Conservation (phyloP, 305 asterid species). For the Solanum hybrid region DNA sequence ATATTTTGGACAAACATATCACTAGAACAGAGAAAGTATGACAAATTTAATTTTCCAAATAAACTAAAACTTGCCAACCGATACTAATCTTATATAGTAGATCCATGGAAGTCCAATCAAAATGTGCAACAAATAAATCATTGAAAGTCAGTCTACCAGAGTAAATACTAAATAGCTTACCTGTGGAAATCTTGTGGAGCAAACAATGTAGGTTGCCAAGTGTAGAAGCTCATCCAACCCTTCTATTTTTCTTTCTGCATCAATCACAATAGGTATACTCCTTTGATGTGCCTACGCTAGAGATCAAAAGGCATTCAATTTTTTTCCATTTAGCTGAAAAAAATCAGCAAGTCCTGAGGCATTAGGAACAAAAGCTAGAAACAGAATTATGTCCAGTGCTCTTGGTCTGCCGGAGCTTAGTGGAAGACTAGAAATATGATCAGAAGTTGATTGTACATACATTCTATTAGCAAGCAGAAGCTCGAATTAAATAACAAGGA, state of each 20-base stretch:
- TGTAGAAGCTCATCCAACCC: slow-evolving; percentile 72
- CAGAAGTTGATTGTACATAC: background rate
- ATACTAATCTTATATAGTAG: background rate
- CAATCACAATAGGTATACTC: slow-evolving; percentile 73
- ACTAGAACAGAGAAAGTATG: background rate
- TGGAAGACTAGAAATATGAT: background rate
- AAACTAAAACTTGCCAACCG: background rate
- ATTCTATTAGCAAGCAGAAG: background rate
- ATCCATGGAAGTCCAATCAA: background rate
- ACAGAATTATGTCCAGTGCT: too few relatives aligned
- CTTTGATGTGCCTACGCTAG: slow-evolving; percentile 83
- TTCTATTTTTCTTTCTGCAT: slow-evolving; percentile 75
- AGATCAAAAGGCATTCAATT: slow-evolving; percentile 23
- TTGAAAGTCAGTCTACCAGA: background rate
- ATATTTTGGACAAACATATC: too few relatives aligned
- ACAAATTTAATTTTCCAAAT: background rate
- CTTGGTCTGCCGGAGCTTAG: too few relatives aligned
- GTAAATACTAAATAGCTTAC: background rate
- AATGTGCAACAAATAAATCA: background rate
- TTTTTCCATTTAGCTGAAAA: background rate
- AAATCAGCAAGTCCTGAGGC: too few relatives aligned
- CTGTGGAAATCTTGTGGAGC: slow-evolving; percentile 49
- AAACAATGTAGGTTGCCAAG: slow-evolving; percentile 50
- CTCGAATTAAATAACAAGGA: background rate
- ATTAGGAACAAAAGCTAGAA: too few relatives aligned